Evolutionary conservation across 176 grass and related monocot species (phyloP).

Genomic region (Zoysia japonica): DNA sequence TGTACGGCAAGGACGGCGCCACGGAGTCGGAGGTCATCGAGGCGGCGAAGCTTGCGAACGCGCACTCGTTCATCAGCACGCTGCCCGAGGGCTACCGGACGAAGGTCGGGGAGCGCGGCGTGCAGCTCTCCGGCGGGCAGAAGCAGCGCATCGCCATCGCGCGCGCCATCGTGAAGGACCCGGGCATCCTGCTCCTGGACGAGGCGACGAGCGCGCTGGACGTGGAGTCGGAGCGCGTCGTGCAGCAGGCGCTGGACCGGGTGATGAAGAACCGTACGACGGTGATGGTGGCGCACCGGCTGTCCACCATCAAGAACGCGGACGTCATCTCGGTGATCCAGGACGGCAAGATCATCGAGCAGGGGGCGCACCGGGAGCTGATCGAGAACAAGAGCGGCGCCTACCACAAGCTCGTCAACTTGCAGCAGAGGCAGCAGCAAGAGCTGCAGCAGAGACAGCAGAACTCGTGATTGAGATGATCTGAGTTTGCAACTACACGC

Average conservation of each 20-base stretch:
- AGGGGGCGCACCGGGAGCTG: constrained; percentile 64
- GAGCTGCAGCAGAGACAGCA: constrained; percentile 45
- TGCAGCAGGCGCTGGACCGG: constrained; percentile 79
- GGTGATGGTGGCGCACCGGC: constrained; percentile 84
- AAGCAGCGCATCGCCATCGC: constrained; percentile 97
- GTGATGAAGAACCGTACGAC: constrained; percentile 95
- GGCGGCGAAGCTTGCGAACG: constrained; percentile 86
- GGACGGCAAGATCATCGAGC: constrained; percentile 89
- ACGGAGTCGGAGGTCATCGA: constrained; percentile 75
- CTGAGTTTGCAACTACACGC: background rate
- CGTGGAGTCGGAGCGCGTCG: constrained; percentile 84
- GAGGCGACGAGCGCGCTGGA: constrained; percentile 96
- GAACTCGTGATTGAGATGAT: constrained; percentile 7
- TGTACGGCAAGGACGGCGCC: constrained; percentile 83
- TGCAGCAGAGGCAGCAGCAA: constrained; percentile 72
- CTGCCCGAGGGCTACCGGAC: constrained; percentile 88
- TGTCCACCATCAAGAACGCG: constrained; percentile 89
- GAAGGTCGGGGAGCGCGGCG: constrained; percentile 84
- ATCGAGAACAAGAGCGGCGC: constrained; percentile 73
- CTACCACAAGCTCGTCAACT: constrained; percentile 81
- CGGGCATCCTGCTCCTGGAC: constrained; percentile 78
- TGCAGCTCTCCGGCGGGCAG: constrained; percentile 93
- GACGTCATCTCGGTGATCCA: constrained; percentile 88
- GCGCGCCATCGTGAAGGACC: constrained; percentile 80
- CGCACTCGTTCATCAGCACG: constrained; percentile 94